A percentile compares a stretch with the other conserved stretches of the same genome.
phyloP scores from a whole-genome alignment of 495 filamentous ascomycete genomes.

The Symbiotaphrina buchneri region DNA sequence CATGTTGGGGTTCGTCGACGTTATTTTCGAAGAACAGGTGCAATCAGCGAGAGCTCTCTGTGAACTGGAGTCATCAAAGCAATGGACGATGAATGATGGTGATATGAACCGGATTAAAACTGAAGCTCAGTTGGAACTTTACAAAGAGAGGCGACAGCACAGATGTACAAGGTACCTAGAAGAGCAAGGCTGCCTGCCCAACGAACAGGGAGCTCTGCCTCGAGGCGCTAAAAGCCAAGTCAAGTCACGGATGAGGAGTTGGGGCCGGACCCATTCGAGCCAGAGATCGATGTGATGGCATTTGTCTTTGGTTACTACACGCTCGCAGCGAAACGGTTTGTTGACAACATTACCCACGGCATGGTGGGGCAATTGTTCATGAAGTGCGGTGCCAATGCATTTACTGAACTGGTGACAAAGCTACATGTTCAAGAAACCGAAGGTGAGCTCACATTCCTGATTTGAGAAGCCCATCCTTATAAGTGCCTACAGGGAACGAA shows the following conservation, averaged over 20 bases:
- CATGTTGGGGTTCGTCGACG: not conserved
- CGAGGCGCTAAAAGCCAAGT: not conserved
- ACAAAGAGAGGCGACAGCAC: not conserved
- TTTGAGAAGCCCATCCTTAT: not conserved
- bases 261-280: not conserved
- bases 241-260: constrained; percentile 1
- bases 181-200: no score
- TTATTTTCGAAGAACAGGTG: not conserved
- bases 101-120: not conserved
- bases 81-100: not conserved
- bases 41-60: not conserved
- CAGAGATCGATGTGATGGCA: constrained; percentile 3
- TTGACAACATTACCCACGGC: constrained; percentile 2
- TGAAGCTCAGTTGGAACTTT: not conserved
- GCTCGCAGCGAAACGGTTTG: constrained; percentile 4
- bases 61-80: not conserved
- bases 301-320: constrained; percentile 3
- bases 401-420: not conserved
- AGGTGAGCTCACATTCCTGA: not conserved
- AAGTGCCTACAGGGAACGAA: constrained; percentile 2
- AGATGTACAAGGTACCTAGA: not conserved
- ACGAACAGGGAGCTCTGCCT: no score
- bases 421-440: constrained; percentile 1
- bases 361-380: constrained; percentile 1
- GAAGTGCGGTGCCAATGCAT: not conserved